phyloP scores from a whole-genome alignment of 257 asterid genomes.

The Scutellaria minor region DNA sequence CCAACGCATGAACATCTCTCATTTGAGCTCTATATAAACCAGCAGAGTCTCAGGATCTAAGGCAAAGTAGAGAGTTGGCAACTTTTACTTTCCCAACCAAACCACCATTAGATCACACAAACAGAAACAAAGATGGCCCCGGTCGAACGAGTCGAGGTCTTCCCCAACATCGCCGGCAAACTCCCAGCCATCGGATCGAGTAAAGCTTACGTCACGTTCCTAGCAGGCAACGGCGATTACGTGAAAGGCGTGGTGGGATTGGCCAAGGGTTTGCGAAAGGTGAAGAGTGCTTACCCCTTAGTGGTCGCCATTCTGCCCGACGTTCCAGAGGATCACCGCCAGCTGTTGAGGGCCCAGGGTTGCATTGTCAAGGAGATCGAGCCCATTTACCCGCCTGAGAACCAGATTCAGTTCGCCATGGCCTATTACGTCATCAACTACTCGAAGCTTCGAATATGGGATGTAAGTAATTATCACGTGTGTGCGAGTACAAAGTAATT shows the following conservation, averaged over 20 bases:
- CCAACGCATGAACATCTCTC: slow-evolving; percentile 37
- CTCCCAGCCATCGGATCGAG: slow-evolving; percentile 28
- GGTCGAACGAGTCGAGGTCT: slow-evolving; percentile 34
- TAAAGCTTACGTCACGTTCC: slow-evolving; percentile 51
- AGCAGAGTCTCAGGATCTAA: slow-evolving; percentile 30
- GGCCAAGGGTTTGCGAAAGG: slow-evolving; percentile 67
- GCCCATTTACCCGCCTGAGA: slow-evolving; percentile 56
- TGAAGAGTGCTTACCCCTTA: slow-evolving; percentile 58
- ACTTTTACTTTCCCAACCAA: slow-evolving; percentile 15
- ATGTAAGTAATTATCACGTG: slow-evolving; percentile 41
- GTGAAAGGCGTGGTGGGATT: slow-evolving; percentile 64
- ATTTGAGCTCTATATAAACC: slow-evolving; percentile 46
- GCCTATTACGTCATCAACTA: slow-evolving; percentile 66
- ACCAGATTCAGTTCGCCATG: slow-evolving; percentile 60
- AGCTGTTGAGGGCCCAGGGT: slow-evolving; percentile 51
- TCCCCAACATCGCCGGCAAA: slow-evolving; percentile 31
- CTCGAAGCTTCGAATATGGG: slow-evolving; percentile 68
- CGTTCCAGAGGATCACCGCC: slow-evolving; percentile 63
- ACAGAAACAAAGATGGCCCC: slow-evolving; percentile 42
- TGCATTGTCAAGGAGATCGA: slow-evolving; percentile 60
- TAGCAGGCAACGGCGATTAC: slow-evolving; percentile 64
- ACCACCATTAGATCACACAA: slow-evolving; percentile 12
- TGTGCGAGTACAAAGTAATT: no score
- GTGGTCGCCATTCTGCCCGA: slow-evolving; percentile 67
- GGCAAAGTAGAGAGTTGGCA: slow-evolving; percentile 35